These are phyloP conservation scores for Hanseniaspora meyeri DNA, from an alignment of 805 yeast species.

Conservation along the genomic window DNA sequence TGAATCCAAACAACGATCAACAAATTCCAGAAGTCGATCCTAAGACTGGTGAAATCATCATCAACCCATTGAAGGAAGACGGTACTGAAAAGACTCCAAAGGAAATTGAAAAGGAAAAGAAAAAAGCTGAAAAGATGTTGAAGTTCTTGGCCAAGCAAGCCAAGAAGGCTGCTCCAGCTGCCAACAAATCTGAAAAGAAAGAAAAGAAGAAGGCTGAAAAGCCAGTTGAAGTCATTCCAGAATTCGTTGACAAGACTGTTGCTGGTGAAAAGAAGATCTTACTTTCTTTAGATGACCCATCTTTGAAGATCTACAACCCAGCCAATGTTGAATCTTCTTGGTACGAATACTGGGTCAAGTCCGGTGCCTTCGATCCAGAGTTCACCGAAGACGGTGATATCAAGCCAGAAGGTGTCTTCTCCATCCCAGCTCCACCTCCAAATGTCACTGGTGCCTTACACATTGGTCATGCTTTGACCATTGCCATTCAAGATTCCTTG, in stretches of 20 bases:
- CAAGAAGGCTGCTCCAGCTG: constrained; percentile 36
- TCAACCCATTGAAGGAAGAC: constrained; percentile 30
- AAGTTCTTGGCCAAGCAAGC: constrained; percentile 74
- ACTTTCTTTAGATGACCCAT: constrained; percentile 78
- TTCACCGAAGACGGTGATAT: constrained; percentile 59
- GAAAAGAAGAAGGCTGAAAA: constrained; percentile 61
- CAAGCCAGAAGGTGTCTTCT: constrained; percentile 73
- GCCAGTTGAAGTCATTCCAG: constrained; percentile 64
- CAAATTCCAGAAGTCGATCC: constrained; percentile 27
- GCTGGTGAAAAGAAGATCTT: constrained; percentile 86
- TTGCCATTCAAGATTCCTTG: constrained; percentile 85
- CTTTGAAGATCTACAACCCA: constrained; percentile 89
- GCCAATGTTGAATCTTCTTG: constrained; percentile 88
- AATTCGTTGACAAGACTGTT: constrained; percentile 67
- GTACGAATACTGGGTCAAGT: constrained; percentile 93
- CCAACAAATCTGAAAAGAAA: constrained; percentile 35
- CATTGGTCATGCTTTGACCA: constrained; percentile 95
- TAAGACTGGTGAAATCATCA: constrained; percentile 28
- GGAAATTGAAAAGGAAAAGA: constrained; percentile 73
- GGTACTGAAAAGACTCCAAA: constrained; percentile 56
- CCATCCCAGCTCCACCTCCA: constrained; percentile 98
- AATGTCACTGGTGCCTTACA: constrained; percentile 97
- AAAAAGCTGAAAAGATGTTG: constrained; percentile 78
- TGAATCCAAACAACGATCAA: constrained; percentile 12
- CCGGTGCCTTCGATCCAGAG: constrained; percentile 82